A percentile compares a stretch with the other conserved stretches of the same genome.
phyloP scores from a whole-genome alignment of 305 asterid species.

The Galium porrigens region DNA sequence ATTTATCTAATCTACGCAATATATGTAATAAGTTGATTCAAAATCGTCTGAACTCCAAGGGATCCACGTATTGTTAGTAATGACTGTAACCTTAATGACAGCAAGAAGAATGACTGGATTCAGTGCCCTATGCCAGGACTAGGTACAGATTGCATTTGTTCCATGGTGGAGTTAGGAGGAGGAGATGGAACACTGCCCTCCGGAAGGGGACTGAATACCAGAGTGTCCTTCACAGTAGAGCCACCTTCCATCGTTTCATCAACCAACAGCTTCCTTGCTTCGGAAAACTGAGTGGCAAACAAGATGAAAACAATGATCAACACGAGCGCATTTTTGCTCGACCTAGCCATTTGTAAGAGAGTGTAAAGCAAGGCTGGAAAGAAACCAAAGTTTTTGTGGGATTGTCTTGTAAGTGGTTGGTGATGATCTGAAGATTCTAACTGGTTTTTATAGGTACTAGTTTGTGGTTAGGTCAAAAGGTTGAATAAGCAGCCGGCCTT shows the following conservation, averaged over 20 bases:
- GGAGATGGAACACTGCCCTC: conserved; percentile 20
- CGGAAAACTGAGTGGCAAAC: conserved; percentile 16
- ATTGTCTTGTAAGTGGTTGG: background rate
- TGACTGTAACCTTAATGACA: background rate
- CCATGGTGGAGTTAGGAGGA: conserved; percentile 11
- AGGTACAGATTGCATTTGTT: conserved; percentile 22
- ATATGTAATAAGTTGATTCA: background rate
- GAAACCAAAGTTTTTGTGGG: background rate
- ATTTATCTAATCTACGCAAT: background rate
- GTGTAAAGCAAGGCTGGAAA: background rate
- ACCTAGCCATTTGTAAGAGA: conserved; percentile 12
- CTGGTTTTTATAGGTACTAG: conserved; percentile 6
- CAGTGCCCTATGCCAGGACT: conserved; percentile 39
- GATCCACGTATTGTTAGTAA: conserved; percentile 1
- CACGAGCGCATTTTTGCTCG: background rate
- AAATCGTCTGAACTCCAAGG: background rate
- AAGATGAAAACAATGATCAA: conserved; percentile 11
- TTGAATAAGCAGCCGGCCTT: conserved; percentile 23
- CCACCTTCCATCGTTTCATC: conserved; percentile 3
- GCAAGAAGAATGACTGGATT: background rate
- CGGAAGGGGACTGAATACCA: conserved; percentile 14
- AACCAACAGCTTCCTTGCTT: conserved; percentile 22
- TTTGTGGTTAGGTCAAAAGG: conserved; percentile 15
- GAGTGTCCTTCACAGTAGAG: conserved; percentile 8
- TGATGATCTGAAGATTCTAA: background rate